phyloP scores from a whole-genome alignment of 768 basidiomycete genomes.

The Polyporus arcularius region DNA sequence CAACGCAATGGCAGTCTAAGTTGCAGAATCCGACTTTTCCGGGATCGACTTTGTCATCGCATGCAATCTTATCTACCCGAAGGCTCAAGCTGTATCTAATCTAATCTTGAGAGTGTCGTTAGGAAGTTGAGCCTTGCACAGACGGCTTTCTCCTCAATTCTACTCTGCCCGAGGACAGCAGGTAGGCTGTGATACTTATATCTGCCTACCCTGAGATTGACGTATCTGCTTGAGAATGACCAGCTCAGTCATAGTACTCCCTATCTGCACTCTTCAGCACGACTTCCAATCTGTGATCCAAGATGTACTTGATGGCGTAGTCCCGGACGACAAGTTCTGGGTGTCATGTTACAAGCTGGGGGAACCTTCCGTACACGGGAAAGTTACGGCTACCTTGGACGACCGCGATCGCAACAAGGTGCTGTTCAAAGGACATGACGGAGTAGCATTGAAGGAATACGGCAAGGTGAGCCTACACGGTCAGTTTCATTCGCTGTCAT shows the following conservation, averaged over 20 bases:
- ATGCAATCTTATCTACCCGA: slow-evolving; percentile 7
- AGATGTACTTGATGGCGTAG: slow-evolving; percentile 60
- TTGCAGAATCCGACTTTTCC: background rate
- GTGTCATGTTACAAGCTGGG: slow-evolving; percentile 66
- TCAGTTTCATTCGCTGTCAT: background rate
- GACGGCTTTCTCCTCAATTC: background rate
- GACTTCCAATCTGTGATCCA: slow-evolving; percentile 59
- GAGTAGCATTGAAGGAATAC: slow-evolving; percentile 43
- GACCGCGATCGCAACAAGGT: slow-evolving; percentile 54
- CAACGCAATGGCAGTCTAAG: background rate
- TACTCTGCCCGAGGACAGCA: background rate
- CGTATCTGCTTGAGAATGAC: background rate
- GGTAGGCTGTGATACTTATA: no score
- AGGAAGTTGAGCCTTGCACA: background rate
- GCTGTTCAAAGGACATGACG: slow-evolving; percentile 47
- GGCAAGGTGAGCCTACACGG: slow-evolving; percentile 33
- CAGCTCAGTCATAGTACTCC: slow-evolving; percentile 34
- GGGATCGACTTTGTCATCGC: slow-evolving; percentile 18
- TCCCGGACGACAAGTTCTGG: slow-evolving; percentile 68
- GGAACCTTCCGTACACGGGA: slow-evolving; percentile 62
- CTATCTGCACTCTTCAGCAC: slow-evolving; percentile 60
- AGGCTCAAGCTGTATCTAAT: background rate
- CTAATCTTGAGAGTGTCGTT: background rate
- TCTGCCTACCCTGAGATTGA: background rate
- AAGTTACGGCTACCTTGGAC: slow-evolving; percentile 54